Evolutionary conservation across 768 basidiomycete genomes (phyloP), one percentile per base, ranked within the genome.

Genomic region (Suillus tomentosus): DNA sequence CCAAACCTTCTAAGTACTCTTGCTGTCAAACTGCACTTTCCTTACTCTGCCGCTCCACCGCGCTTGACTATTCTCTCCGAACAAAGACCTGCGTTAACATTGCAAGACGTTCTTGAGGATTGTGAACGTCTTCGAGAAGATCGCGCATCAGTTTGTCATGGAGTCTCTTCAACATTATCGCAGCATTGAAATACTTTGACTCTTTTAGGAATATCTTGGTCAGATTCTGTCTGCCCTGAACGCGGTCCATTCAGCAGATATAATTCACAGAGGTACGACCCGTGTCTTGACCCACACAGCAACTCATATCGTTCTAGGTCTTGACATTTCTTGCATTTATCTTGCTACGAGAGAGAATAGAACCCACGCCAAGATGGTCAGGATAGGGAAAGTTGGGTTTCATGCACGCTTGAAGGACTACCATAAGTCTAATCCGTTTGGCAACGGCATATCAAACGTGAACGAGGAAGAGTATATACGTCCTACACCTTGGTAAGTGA

Each of bases 361-460:
- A 1, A 77, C 81, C 6, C 84, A 84, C 39, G 77, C 85, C 11
- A 92, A 91, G 67, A 77, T 84, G 22, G 82, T 94, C 71, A 95
- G 95, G 72, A 76, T 97, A 3, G 84, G 87, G 22, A 88, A 88
- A 67, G 87, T 87, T 3, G 85, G 82, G 17, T 97, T 89, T 72
- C 83, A 89, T 67, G 86, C 87, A 6, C 84, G 84, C 1, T 80
- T 98, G 39, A 79, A 89, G 31, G 94, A 96, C 71, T 78, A 95
- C 39, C 90, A 96, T 70, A 82, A 87, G 19, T 96, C 95, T 3
- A 94, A 97, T 69, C 85, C 88, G 0, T 93, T 96, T 67, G 83
- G 83, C 4, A 65, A 60, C 51, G 64, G 69, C 15, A 40, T 72
- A 61, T 37, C 60, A 5, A 34, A 45, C 34, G 43, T 50, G 40